phyloP scores from a whole-genome alignment of 768 basidiomycete genomes.

The Pisolithus tinctorius region DNA sequence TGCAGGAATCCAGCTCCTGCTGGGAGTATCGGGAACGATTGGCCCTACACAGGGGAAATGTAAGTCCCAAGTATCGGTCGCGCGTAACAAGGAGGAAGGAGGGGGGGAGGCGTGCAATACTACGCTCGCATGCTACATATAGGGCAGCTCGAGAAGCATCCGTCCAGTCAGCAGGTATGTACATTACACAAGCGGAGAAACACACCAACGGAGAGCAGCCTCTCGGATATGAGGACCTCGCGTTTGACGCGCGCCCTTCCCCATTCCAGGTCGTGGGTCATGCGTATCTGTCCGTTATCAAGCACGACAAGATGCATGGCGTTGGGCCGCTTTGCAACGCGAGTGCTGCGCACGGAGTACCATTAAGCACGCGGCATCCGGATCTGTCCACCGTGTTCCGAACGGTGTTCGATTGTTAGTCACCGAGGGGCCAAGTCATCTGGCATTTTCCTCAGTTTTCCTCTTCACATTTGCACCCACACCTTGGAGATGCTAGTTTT shows the following conservation, averaged over 20 bases:
- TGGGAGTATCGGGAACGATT: not conserved
- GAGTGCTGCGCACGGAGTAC: not conserved
- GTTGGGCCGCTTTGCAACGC: not conserved
- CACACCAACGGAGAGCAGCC: not conserved
- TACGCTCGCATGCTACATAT: conserved; percentile 7
- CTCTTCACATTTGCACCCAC: too few species aligned
- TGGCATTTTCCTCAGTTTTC: too few species aligned
- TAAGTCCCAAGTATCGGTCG: not conserved
- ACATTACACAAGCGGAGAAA: not conserved
- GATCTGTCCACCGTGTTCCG: too few species aligned
- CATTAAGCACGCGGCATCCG: too few species aligned
- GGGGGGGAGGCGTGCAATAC: conserved; percentile 12
- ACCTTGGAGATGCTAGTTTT: too few species aligned
- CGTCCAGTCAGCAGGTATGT: conserved; percentile 2
- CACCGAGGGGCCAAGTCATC: too few species aligned
- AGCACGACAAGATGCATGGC: not conserved
- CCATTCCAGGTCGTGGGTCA: not conserved
- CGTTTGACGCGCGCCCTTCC: conserved; percentile 12
- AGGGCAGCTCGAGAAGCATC: conserved; percentile 5
- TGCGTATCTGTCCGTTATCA: not conserved
- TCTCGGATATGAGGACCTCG: conserved; percentile 21
- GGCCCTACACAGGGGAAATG: not conserved
- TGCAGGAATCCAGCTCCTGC: not conserved
- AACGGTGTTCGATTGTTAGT: too few species aligned
- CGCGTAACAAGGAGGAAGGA: conserved; percentile 2